Base-by-base conservation (phyloP, 2,329 filamentous ascomycete genomes). In the Venturia effusa region DNA sequence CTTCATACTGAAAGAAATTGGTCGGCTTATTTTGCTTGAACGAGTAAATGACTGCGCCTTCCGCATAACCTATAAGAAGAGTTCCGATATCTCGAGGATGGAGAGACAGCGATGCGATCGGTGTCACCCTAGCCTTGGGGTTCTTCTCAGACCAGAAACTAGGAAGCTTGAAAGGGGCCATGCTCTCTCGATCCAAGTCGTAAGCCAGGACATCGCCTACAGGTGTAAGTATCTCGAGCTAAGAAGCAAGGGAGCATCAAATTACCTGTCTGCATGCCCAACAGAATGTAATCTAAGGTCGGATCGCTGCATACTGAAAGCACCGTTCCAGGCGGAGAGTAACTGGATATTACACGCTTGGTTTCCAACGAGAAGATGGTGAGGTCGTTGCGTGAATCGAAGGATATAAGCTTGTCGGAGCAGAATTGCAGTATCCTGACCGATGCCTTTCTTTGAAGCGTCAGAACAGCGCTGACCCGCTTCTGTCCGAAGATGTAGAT, bases 1-100 rank as follows among this genome's bases (percentile, higher is more conserved):
- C 75, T 65, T 88, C 82, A 74, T 97, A 97, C 68, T 92, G 83
- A 70, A 96, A 92, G 75, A 86, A 95, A 67, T 89, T 88, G 59
- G 86, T 78, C 0, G 90, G 81, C 65, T 87, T 83, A 71, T 92
- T 92, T 73, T 95, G 89, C 77, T 99, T 97, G 80, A 99, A 95
- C 2, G 91, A 95, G 76, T 95, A 99, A 66, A 94, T 83, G 59
- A 90, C 90, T 6, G 90, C 92, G 17, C 94, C 94, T 68, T 93
- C 85, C 0, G 85, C 85, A 74, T 97, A 99, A n/a, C 88, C 92
- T 65, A 99, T 89, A 64, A 99, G 77, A 32, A 99, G 80, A 70
- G 91, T 92, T 4, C 94, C 94, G 68, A 97, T 90, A 72, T 99
- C 94, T 69, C 92, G 84, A 1, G 94, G 92, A 71, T 97, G 94